Evolutionary conservation across 1,139 yeast species (phyloP).

Genomic region (Yamadazyma songkhlaensis): DNA sequence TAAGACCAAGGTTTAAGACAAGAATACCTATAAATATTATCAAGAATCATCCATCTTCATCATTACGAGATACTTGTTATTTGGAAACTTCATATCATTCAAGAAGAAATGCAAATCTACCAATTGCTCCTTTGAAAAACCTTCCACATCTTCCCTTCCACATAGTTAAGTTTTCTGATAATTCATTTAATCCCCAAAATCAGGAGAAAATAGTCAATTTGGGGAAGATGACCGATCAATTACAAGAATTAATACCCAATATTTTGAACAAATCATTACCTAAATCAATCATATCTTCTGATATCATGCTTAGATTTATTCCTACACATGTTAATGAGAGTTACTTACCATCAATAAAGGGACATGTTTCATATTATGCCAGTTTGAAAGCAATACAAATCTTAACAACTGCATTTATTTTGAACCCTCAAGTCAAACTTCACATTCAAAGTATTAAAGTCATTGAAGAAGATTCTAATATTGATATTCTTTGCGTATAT

Average conservation of each 20-base stretch:
- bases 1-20: no score
- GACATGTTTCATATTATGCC: conserved; percentile 56
- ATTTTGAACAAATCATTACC: conserved; percentile 53
- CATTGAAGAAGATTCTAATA: conserved; percentile 14
- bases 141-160: background rate
- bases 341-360: conserved; percentile 59
- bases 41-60: no score
- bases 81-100: no score
- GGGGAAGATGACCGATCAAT: conserved; percentile 54
- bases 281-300: conserved; percentile 42
- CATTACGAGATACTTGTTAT: no score
- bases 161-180: background rate
- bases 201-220: conserved; percentile 49
- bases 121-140: background rate
- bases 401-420: conserved; percentile 50
- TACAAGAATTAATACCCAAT: conserved; percentile 55
- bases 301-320: conserved; percentile 57
- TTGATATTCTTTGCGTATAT: conserved; percentile 32
- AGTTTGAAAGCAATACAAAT: conserved; percentile 54
- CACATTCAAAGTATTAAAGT: conserved; percentile 47
- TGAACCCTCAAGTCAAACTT: conserved; percentile 47
- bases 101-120: no score
- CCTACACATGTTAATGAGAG: conserved; percentile 56
- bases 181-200: conserved; percentile 1
- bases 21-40: no score